These are phyloP conservation scores for Ruellia speciosa DNA, from an alignment of 305 asterid species.

Conservation along the genomic window DNA sequence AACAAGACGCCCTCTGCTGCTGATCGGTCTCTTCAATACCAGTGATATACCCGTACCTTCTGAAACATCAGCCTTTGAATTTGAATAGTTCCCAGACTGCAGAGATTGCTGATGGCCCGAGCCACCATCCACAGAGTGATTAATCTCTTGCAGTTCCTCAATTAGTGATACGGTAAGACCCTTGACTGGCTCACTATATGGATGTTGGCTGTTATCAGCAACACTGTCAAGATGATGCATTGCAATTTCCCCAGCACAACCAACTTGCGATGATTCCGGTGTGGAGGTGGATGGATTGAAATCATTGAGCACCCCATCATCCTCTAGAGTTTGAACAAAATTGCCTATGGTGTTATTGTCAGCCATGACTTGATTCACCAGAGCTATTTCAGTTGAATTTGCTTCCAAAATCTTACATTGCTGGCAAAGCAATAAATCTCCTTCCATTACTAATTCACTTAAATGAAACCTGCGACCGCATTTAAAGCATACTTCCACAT, in stretches of 20 bases:
- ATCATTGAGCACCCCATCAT: conserved; percentile 27
- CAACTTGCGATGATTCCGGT: conserved; percentile 33
- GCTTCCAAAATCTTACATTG: conserved; percentile 44
- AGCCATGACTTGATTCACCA: conserved; percentile 19
- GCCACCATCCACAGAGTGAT: conserved; percentile 31
- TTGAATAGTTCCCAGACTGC: conserved; percentile 22
- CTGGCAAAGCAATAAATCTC: conserved; percentile 46
- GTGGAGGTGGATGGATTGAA: conserved; percentile 27
- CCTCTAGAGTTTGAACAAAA: conserved; percentile 23
- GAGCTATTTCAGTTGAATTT: conserved; percentile 24
- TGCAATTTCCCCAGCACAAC: conserved; percentile 29
- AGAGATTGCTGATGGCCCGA: conserved; percentile 21
- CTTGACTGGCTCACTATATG: conserved; percentile 25
- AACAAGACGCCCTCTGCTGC: conserved; percentile 51
- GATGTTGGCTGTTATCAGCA: conserved; percentile 24
- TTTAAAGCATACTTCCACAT: conserved; percentile 45
- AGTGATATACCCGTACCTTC: conserved; percentile 70
- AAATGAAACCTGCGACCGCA: conserved; percentile 39
- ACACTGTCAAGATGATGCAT: conserved; percentile 24
- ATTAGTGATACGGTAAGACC: conserved; percentile 23
- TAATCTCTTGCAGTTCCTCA: conserved; percentile 32
- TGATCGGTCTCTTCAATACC: conserved; percentile 54
- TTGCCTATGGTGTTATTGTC: conserved; percentile 30
- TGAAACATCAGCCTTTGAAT: conserved; percentile 37
- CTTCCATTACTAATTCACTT: conserved; percentile 37